Conservation (phyloP, 2,329 filamentous ascomycete genomes). For the Pestalotiopsis fici region DNA sequence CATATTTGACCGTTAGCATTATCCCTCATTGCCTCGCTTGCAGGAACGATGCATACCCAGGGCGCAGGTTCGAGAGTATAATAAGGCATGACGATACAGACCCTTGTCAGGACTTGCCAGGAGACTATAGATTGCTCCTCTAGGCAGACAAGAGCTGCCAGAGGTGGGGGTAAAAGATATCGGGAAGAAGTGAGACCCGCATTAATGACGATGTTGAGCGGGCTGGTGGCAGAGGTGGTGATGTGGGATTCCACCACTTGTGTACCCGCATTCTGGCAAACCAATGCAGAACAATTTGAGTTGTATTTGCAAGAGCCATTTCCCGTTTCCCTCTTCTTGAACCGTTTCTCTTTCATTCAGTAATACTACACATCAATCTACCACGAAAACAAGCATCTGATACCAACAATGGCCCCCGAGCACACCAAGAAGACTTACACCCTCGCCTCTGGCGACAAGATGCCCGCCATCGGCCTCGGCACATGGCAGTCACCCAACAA, state of each 20-base stretch:
- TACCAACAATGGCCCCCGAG: constrained; percentile 10
- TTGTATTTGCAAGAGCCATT: not conserved
- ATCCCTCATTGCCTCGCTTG: not conserved
- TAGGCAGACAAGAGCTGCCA: not conserved
- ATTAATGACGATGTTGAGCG: not conserved
- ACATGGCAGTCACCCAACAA: constrained; percentile 77
- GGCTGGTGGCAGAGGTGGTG: not conserved
- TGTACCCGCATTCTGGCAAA: not conserved
- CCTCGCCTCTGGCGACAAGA: constrained; percentile 76
- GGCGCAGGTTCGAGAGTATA: not conserved
- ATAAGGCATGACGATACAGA: not conserved
- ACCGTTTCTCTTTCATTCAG: not conserved
- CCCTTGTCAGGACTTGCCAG: not conserved
- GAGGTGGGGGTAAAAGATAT: not conserved
- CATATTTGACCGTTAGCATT: too few species aligned
- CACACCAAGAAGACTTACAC: constrained; percentile 56
- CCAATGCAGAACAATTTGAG: too few species aligned
- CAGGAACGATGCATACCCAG: not conserved
- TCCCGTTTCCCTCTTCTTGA: not conserved
- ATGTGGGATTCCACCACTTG: not conserved
- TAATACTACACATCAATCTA: not conserved
- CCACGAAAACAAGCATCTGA: not conserved
- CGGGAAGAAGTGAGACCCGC: not conserved
- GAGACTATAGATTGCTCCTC: not conserved
- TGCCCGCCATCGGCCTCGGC: constrained; percentile 74